Evolutionary conservation across 495 filamentous ascomycete genomes (phyloP).

Genomic region (Neurospora sp.): DNA sequence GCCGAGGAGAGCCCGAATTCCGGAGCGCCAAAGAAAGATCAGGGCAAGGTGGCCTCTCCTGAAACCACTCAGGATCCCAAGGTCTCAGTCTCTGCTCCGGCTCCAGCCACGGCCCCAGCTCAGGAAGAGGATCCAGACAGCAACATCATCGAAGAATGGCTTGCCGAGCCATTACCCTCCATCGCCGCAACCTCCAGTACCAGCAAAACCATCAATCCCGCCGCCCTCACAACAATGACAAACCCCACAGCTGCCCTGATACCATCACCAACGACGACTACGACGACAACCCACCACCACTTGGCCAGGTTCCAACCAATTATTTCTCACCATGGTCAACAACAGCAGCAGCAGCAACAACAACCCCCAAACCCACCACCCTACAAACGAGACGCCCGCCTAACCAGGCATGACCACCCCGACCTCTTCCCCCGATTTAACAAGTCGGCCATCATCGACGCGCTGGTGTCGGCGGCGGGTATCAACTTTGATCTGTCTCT

Average conservation of each 20-base stretch:
- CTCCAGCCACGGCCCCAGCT: not conserved
- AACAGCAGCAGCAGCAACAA: not conserved
- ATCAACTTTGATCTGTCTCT: not conserved
- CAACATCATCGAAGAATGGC: constrained; percentile 23
- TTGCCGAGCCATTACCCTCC: constrained; percentile 14
- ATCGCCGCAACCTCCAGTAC: not conserved
- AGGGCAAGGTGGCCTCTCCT: not conserved
- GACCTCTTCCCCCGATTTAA: not conserved
- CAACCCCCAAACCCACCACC: not conserved
- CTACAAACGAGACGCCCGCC: not conserved
- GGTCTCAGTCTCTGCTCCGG: not conserved
- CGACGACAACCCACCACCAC: not conserved
- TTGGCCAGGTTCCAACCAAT: not conserved
- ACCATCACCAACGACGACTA: not conserved
- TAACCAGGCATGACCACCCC: not conserved
- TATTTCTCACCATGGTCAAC: not conserved
- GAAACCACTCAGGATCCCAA: not conserved
- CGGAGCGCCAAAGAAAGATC: not conserved
- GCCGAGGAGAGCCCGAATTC: not conserved
- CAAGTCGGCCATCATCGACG: not conserved
- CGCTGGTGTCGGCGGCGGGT: not conserved
- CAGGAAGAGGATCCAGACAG: constrained; percentile 13
- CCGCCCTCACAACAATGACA: not conserved
- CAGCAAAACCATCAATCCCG: not conserved
- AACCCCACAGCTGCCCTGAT: not conserved